phyloP scores from a whole-genome alignment of 2,329 filamentous ascomycete species.

The Botrytis hyacinthi region DNA sequence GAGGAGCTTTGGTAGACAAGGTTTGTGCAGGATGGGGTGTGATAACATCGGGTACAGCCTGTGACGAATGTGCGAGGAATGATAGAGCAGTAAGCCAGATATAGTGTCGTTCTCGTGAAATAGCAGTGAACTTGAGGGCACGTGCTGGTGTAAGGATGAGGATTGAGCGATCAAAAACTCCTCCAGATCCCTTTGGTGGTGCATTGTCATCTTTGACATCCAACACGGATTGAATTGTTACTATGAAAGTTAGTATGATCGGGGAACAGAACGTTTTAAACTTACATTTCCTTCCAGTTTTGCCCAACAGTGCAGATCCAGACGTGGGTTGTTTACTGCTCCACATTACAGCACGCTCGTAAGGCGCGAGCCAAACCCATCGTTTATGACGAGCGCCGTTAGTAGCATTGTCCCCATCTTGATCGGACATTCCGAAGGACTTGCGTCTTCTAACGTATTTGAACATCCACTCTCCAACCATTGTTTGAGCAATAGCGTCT shows the following conservation, averaged over 20 bases:
- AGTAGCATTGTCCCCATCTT: conserved; percentile 65
- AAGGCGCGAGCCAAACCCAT: conserved; percentile 98
- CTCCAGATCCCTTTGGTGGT: conserved; percentile 64
- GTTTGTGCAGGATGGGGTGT: conserved; percentile 54
- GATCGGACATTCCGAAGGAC: conserved; percentile 76
- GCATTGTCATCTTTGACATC: conserved; percentile 95
- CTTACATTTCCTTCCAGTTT: conserved; percentile 91
- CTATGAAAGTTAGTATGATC: conserved; percentile 49
- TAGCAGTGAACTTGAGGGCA: conserved; percentile 91
- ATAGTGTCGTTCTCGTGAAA: conserved; percentile 81
- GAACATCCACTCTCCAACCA: conserved; percentile 98
- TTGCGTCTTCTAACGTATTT: conserved; percentile 86
- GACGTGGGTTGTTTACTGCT: conserved; percentile 94
- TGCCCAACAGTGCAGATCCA: conserved; percentile 85
- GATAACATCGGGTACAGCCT: conserved; percentile 73
- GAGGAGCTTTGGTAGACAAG: conserved; percentile 38
- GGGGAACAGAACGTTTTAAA: conserved; percentile 34
- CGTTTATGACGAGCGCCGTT: conserved; percentile 79
- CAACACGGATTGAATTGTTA: conserved; percentile 91
- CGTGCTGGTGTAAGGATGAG: conserved; percentile 90
- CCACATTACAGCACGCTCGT: conserved; percentile 95
- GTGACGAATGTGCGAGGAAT: conserved; percentile 87
- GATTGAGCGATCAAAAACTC: conserved; percentile 87
- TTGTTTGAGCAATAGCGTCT: conserved; percentile 94
- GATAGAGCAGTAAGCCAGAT: conserved; percentile 93